Base-by-base conservation (phyloP, 2,329 filamentous ascomycete species). In the Rhexocercosporidium sp. region DNA sequence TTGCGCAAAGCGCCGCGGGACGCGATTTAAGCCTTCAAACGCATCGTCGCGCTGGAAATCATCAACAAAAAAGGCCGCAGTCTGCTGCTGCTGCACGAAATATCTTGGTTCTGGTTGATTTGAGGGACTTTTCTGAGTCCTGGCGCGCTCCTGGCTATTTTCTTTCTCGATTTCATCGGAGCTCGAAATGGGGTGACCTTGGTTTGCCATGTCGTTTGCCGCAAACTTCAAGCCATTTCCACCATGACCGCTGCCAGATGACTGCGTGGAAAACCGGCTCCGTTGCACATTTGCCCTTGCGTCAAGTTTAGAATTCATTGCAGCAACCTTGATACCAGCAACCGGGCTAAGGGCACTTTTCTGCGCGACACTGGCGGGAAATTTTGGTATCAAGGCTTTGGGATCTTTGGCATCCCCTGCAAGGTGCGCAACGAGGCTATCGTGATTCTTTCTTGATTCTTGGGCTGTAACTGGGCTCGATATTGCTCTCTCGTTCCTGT, bases 1-100 rank as follows among this genome's bases (percentile, higher is more conserved):
- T 27, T 73, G 77, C 37, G 84, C 74, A 70, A 84, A 81, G 51
- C 73, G 76, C 20, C 77, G 78, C 34, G 77, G 75, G 63, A 86
- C 81, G 20, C 70, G 66, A 22, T 70, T 71, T 7, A 70, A 49
- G 4, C 70, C 69, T 54, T 70, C 57, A 47, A 76, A 77, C 8
- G 71, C 76, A 37, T 73, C 76, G 20, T 75, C 65, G 3, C 68
- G 62, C 16, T 72, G 68, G 67, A 69, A 61, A 54, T 59, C 61
- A 34, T 69, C 68, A 31, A 70, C 27, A 56, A 69, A 65, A 12
- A 39, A n/a, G 9, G 9, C 41, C 1, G 53, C 18, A 14, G 18
- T 22, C 9, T 44, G n/a, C 34, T 62, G n/a, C 34, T 62, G 39
- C 20, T 29, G 20, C 8, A 18, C 47, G 29, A 12, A 6, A 20